A percentile compares a stretch with the other conserved stretches of the same genome.
phyloP scores from a whole-genome alignment of 345 rosid genomes.

The Salix exigua region DNA sequence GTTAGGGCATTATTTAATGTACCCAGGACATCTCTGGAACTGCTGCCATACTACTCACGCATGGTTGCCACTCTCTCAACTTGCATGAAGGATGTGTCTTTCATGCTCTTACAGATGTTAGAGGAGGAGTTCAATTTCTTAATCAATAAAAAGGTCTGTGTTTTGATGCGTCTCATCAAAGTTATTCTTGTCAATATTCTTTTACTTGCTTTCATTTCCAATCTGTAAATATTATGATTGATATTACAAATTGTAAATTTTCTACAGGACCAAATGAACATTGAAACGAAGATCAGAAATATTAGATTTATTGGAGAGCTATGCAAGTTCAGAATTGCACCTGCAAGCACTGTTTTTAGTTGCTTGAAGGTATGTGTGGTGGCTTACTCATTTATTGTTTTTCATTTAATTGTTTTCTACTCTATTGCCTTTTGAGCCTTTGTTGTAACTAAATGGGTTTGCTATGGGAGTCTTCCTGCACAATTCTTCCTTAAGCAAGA shows the following conservation, averaged over 20 bases:
- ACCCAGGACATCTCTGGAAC: conserved; percentile 94
- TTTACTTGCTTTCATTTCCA: conserved; percentile 14
- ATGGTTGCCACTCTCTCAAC: conserved; percentile 93
- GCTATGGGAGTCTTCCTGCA: background rate
- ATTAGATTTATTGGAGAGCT: conserved; percentile 97
- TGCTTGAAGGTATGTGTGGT: conserved; percentile 77
- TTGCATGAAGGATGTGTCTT: conserved; percentile 90
- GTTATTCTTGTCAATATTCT: background rate
- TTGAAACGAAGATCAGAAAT: conserved; percentile 94
- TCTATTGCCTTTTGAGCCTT: background rate
- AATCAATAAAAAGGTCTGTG: conserved; percentile 79
- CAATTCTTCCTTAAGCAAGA: background rate
- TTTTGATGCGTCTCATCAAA: background rate
- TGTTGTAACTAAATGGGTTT: background rate
- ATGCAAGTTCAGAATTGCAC: conserved; percentile 87
- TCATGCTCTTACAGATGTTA: conserved; percentile 86
- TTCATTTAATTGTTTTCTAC: background rate
- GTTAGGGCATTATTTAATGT: conserved; percentile 92
- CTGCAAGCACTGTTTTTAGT: conserved; percentile 76
- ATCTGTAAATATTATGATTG: background rate
- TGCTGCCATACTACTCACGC: conserved; percentile 91
- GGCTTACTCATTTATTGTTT: background rate
- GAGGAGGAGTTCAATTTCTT: conserved; percentile 97
- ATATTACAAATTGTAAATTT: conserved; percentile 15
- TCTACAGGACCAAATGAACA: conserved; percentile 98